Percentiles rank a stretch among this genome's conserved stretches.
Evolutionary conservation across 805 yeast species (phyloP).

Genomic region (Yamadazyma akitaensis): DNA sequence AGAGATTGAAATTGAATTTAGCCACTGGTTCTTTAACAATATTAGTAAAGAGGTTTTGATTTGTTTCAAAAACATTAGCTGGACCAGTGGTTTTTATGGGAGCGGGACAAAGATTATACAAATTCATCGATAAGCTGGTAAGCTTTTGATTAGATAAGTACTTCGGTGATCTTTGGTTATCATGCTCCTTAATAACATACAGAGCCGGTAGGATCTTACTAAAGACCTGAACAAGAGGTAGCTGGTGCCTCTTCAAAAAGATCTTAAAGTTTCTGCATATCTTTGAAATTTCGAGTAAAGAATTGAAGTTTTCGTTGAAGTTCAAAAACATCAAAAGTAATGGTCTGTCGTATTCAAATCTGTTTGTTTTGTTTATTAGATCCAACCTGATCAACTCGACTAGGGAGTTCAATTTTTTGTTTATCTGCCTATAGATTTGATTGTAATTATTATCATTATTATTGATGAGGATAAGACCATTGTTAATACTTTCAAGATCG

Average conservation of each 20-base stretch:
- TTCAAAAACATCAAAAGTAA: slow-evolving; percentile 50
- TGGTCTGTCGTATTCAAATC: slow-evolving; percentile 45
- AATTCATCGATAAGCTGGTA: slow-evolving; percentile 45
- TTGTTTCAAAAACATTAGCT: neutral
- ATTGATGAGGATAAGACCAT: slow-evolving; percentile 25
- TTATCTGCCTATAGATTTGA: slow-evolving; percentile 29
- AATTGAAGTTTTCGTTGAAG: slow-evolving; percentile 39
- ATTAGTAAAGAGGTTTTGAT: slow-evolving; percentile 23
- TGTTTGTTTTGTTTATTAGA: slow-evolving; percentile 38
- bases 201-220: slow-evolving; percentile 34
- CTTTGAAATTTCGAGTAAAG: slow-evolving; percentile 46
- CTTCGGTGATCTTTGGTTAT: slow-evolving; percentile 18
- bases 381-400: slow-evolving; percentile 39
- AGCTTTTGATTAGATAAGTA: slow-evolving; percentile 34
- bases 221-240: slow-evolving; percentile 38
- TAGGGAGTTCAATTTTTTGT: slow-evolving; percentile 26
- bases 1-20: slow-evolving; percentile 33
- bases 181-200: slow-evolving; percentile 20
- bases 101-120: slow-evolving; percentile 57
- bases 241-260: slow-evolving; percentile 33
- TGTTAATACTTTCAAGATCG: slow-evolving; percentile 27
- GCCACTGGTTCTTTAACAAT: slow-evolving; percentile 38
- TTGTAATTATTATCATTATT: slow-evolving; percentile 19
- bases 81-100: slow-evolving; percentile 8
- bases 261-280: slow-evolving; percentile 47